Percentiles rank a stretch among this genome's conserved stretches.
These are phyloP conservation scores for Phaeoacremonium minimum DNA, from an alignment of 2,329 filamentous ascomycete genomes.

Conservation along the genomic window DNA sequence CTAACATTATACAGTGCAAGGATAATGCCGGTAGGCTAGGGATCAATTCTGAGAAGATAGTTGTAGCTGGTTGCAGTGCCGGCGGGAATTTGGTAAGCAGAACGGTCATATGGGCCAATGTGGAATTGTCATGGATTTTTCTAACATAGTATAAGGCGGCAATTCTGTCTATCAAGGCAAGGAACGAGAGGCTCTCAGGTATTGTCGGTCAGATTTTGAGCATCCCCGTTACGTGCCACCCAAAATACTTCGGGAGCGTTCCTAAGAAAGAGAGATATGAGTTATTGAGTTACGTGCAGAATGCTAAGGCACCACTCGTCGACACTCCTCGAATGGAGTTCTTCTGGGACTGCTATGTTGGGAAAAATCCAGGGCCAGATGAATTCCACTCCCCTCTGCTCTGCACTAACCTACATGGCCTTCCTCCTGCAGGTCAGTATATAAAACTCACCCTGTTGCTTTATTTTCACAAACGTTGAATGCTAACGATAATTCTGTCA, in stretches of 20 bases:
- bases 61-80: constrained; percentile 12
- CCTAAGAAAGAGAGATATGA: constrained; percentile 7
- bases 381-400: constrained; percentile 11
- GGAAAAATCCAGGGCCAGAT: constrained; percentile 3
- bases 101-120: too few relatives aligned
- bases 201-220: constrained; percentile 13
- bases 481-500: neutral
- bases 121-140: too few relatives aligned
- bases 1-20: too few relatives aligned
- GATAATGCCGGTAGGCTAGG: constrained; percentile 3
- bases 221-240: constrained; percentile 14
- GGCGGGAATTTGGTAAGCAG: constrained; percentile 11
- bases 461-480: too few relatives aligned
- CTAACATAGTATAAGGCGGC: too few relatives aligned
- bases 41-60: constrained; percentile 6
- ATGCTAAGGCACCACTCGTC: constrained; percentile 10
- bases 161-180: too few relatives aligned
- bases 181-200: constrained; percentile 7
- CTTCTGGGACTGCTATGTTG: constrained; percentile 15
- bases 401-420: constrained; percentile 2
- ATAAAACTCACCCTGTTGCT: neutral
- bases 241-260: constrained; percentile 9
- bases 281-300: constrained; percentile 10
- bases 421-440: constrained; percentile 12
- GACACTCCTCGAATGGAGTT: constrained; percentile 10